Evolutionary conservation across 1,284 basidiomycete genomes (phyloP).

Genomic region (Leccinum subrobustum): DNA sequence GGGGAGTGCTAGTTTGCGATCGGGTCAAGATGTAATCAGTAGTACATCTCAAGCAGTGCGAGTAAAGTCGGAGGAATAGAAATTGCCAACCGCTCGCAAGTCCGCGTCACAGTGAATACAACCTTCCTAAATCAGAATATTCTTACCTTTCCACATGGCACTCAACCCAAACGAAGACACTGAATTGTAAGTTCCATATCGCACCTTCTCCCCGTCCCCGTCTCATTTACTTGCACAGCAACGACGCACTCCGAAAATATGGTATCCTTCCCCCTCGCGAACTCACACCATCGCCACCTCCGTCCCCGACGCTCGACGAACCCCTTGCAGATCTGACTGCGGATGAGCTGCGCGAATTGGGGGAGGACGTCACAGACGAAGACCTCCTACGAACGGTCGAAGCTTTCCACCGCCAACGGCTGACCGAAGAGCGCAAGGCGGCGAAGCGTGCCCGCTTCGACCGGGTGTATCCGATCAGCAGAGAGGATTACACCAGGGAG

Average conservation of each 20-base stretch:
- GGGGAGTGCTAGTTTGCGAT: slow-evolving; percentile 14
- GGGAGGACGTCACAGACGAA: slow-evolving; percentile 67
- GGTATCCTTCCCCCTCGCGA: slow-evolving; percentile 84
- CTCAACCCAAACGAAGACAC: slow-evolving; percentile 87
- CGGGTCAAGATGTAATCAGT: slow-evolving; percentile 16
- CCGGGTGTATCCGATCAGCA: slow-evolving; percentile 82
- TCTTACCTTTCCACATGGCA: slow-evolving; percentile 44
- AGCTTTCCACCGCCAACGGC: slow-evolving; percentile 62
- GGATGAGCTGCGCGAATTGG: slow-evolving; percentile 66
- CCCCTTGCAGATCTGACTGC: slow-evolving; percentile 66
- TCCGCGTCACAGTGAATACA: slow-evolving; percentile 31
- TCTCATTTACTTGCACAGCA: slow-evolving; percentile 47
- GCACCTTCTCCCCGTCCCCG: not conserved
- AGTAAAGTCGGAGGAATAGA: not conserved
- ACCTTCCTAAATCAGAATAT: slow-evolving; percentile 28
- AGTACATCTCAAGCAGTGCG: slow-evolving; percentile 21
- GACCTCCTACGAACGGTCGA: slow-evolving; percentile 81
- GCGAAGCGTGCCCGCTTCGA: slow-evolving; percentile 78
- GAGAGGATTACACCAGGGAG: slow-evolving; percentile 93
- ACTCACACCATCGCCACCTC: slow-evolving; percentile 71
- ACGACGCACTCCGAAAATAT: slow-evolving; percentile 88
- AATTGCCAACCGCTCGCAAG: slow-evolving; percentile 20
- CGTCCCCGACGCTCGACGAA: slow-evolving; percentile 58
- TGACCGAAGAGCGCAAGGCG: slow-evolving; percentile 65
- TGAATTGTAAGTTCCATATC: slow-evolving; percentile 70